Evolutionary conservation across 208 protist genomes (phyloP), one percentile per base, ranked within the genome.

Genomic region (Herpetomonas tarakana): DNA sequence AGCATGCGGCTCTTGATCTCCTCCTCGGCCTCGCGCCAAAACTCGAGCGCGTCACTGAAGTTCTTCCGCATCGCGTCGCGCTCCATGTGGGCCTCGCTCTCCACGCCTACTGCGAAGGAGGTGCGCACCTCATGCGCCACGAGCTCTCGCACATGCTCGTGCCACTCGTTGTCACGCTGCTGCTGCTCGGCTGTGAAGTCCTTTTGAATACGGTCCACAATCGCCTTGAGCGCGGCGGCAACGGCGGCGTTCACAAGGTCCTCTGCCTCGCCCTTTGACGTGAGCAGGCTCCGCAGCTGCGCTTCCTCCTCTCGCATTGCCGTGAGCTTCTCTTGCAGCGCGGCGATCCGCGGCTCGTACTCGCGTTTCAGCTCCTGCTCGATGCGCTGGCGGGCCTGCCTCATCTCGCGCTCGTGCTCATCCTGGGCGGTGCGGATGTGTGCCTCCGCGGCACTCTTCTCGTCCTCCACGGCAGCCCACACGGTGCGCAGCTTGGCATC

Each of bases 1-100:
- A 78, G 67, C n/a, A 86, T 55, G 1, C 72, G 71, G 16, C 80
- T 74, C n/a, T 78, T 68, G 69, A 87, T 69, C 44, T 85, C 65
- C 18, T 75, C 72, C 61, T 91, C 87, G 16, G 81, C 81, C 19
- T 74, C 41, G 25, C 74, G 65, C 87, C 87, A 94, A 52, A 91
- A 89, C 7, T 65, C 72, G 24, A 94, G 74, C 62, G 83, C 74
- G 19, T 91, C 87, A 14, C 67, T 46, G 61, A 94, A 91, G 53
- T 76, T 62, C 25, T 68, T 74, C 41, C 64, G 35, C 53, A 83
- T 78, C 58, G 83, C 83, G 26, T 75, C 65, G 14, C 81, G 77
- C 68, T 90, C 83, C 0, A 68, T 62, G 62, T 89, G 73, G 11
- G 76, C 65, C 30, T 89, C 83, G 63, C 71, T 84, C 29, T 76